A percentile compares a stretch with the other conserved stretches of the same genome.
Evolutionary conservation across 108 stramenopile species (phyloP).

Genomic region (Skeletonema marinoi): DNA sequence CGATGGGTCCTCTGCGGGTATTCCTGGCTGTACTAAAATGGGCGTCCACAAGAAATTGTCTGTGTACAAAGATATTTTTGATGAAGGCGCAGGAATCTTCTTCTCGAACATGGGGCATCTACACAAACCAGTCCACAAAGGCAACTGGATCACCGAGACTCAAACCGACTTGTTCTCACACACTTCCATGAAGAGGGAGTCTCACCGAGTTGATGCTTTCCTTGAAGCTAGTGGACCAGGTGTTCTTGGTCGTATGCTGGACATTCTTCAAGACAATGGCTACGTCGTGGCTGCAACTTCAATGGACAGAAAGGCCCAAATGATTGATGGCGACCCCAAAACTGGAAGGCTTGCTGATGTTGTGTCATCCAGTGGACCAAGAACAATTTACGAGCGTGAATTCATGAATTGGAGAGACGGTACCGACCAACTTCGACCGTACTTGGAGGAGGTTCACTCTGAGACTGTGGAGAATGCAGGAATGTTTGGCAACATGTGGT

Average conservation of each 20-base stretch:
- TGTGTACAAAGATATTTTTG: constrained; percentile 26
- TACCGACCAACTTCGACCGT: constrained; percentile 7
- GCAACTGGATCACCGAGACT: constrained; percentile 48
- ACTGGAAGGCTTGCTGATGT: constrained; percentile 37
- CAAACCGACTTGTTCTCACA: constrained; percentile 39
- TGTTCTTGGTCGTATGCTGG: constrained; percentile 53
- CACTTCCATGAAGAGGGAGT: constrained; percentile 28
- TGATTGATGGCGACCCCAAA: constrained; percentile 40
- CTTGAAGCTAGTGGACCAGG: constrained; percentile 30
- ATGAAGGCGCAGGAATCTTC: constrained; percentile 31
- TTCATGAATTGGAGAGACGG: constrained; percentile 10
- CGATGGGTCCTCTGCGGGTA: not conserved
- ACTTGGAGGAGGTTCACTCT: constrained; percentile 26
- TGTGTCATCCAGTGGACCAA: constrained; percentile 22
- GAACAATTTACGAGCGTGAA: constrained; percentile 11
- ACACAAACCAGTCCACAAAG: constrained; percentile 28
- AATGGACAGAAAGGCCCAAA: constrained; percentile 27
- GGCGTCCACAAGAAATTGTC: constrained; percentile 38
- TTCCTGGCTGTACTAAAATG: constrained; percentile 5
- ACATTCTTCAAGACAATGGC: constrained; percentile 32
- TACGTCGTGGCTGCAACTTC: constrained; percentile 33
- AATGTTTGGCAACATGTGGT: constrained; percentile 47
- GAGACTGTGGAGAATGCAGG: constrained; percentile 33
- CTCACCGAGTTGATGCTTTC: constrained; percentile 38
- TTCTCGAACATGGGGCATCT: constrained; percentile 30